A percentile compares a stretch with the other conserved stretches of the same genome.
These are phyloP conservation scores for Nepenthes mirabilis DNA, from an alignment of 148 eudicot genomes.

Conservation along the genomic window DNA sequence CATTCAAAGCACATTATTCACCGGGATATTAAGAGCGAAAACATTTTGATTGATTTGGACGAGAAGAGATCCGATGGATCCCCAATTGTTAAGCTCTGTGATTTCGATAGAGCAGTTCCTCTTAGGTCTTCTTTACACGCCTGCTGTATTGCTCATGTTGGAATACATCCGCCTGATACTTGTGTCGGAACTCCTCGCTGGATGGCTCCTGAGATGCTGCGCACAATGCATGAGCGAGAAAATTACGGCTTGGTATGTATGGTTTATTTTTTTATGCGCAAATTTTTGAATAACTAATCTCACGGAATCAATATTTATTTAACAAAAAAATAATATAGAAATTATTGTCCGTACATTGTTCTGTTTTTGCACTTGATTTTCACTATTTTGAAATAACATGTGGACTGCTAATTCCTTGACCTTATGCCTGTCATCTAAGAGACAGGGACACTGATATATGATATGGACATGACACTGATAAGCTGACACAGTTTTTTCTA, in stretches of 20 bases:
- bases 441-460: no score
- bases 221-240: slow-evolving; percentile 42
- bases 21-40: slow-evolving; percentile 93
- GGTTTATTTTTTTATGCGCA: background rate
- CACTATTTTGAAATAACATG: background rate
- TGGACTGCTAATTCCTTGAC: no score
- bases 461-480: no score
- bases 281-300: background rate
- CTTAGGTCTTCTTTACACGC: slow-evolving; percentile 60
- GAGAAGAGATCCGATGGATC: slow-evolving; percentile 54
- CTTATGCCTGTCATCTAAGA: no score
- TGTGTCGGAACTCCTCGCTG: slow-evolving; percentile 96
- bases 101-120: slow-evolving; percentile 86
- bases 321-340: no score
- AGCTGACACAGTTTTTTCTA: no score
- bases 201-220: slow-evolving; percentile 98
- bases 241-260: slow-evolving; percentile 72
- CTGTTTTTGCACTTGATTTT: background rate
- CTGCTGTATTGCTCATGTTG: slow-evolving; percentile 80
- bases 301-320: no score
- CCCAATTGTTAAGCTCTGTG: slow-evolving; percentile 78
- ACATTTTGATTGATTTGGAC: slow-evolving; percentile 65
- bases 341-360: no score
- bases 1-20: slow-evolving; percentile 82
- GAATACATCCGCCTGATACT: slow-evolving; percentile 66